Percentiles rank a stretch among this genome's conserved stretches.
phyloP scores from a whole-genome alignment of 2,329 filamentous ascomycete species.

The Colletotrichum musicola region DNA sequence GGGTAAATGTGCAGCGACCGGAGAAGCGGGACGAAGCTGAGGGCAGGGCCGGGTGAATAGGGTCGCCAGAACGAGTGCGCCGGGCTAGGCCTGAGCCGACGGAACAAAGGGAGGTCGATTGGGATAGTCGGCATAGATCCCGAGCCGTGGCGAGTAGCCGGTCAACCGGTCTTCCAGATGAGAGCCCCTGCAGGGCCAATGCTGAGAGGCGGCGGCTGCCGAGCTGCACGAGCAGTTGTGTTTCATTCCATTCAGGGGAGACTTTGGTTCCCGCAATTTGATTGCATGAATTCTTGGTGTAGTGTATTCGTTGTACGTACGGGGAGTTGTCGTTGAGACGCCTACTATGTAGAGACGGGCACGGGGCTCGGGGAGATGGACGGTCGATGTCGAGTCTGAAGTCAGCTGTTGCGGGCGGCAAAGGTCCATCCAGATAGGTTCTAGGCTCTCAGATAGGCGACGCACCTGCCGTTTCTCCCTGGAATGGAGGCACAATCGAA shows the following conservation, averaged over 20 bases:
- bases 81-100: background rate
- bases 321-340: constrained; percentile 1
- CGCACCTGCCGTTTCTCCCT: background rate
- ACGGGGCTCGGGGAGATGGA: background rate
- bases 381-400: no score
- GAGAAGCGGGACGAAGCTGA: constrained; percentile 43
- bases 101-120: background rate
- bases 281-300: constrained; percentile 12
- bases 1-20: constrained; percentile 44
- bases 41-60: constrained; percentile 13
- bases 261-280: constrained; percentile 1
- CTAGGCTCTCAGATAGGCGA: constrained; percentile 12
- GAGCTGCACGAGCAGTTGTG: constrained; percentile 21
- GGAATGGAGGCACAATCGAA: background rate
- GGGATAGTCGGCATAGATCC: constrained; percentile 20
- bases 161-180: constrained; percentile 11
- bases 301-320: background rate
- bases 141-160: constrained; percentile 3
- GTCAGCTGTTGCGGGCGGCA: background rate
- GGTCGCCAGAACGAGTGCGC: background rate
- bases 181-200: constrained; percentile 23
- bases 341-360: background rate
- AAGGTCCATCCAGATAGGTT: background rate
- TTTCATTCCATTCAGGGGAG: constrained; percentile 27
- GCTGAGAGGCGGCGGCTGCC: background rate